These are phyloP conservation scores for slime mould (Dictyostelium discoideum) DNA, from an alignment of 78 protist species.

Conservation along the genomic window DNA sequence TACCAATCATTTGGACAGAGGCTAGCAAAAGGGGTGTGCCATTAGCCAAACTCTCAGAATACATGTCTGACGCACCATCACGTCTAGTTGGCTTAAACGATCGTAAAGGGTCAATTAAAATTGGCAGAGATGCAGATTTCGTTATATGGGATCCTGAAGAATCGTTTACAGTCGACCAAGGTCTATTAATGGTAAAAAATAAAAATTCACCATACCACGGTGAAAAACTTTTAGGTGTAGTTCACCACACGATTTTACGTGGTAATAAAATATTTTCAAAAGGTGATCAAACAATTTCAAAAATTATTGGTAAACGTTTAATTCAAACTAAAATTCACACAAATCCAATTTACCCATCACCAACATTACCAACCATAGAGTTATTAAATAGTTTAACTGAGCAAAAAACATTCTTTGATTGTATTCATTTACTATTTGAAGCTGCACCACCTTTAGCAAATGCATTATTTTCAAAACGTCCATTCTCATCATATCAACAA, in stretches of 20 bases:
- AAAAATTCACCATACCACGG: constrained; percentile 58
- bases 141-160: constrained; percentile 73
- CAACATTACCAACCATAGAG: constrained; percentile 13
- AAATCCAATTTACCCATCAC: constrained; percentile 1
- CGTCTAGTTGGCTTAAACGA: constrained; percentile 43
- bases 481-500: constrained; percentile 15
- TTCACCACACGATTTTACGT: constrained; percentile 44
- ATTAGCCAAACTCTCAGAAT: background rate
- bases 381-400: background rate
- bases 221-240: background rate
- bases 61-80: constrained; percentile 52
- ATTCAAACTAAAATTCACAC: constrained; percentile 52
- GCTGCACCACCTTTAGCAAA: constrained; percentile 39
- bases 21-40: constrained; percentile 24
- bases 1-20: constrained; percentile 53
- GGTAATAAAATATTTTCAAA: constrained; percentile 21
- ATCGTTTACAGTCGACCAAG: background rate
- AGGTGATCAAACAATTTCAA: background rate
- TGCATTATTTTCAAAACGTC: background rate
- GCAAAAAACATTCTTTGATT: background rate
- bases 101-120: constrained; percentile 70
- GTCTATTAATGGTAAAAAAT: constrained; percentile 4
- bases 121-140: constrained; percentile 86
- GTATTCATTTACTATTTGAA: constrained; percentile 22
- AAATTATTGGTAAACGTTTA: background rate